Percentiles rank a stretch among this genome's conserved stretches.
Conservation (phyloP, 805 yeast genomes). For the Pichia eremophila region DNA sequence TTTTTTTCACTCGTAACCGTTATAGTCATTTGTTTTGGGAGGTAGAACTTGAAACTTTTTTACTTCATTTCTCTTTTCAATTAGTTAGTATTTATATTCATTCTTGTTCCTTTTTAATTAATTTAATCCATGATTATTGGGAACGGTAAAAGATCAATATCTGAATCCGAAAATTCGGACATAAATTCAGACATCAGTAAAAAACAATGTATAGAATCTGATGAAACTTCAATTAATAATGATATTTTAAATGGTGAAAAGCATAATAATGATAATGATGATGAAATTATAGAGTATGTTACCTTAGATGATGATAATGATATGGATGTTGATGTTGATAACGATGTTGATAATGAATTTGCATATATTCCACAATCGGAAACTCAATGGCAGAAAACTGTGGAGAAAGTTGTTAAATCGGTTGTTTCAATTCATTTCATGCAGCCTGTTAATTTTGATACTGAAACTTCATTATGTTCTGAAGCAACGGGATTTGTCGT, state of each 20-base stretch:
- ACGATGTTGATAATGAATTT: background rate
- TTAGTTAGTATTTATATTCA: too few relatives aligned
- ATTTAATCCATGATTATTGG: background rate
- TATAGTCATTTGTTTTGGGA: too few relatives aligned
- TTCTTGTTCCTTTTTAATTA: too few relatives aligned
- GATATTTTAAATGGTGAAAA: background rate
- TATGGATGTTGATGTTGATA: background rate
- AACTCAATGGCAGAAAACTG: conserved; percentile 68
- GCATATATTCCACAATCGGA: conserved; percentile 11
- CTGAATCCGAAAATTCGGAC: background rate
- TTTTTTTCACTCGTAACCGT: too few relatives aligned
- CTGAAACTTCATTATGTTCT: conserved; percentile 68
- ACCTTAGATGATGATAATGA: background rate
- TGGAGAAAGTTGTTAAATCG: conserved; percentile 69
- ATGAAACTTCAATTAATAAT: background rate
- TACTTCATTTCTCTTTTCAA: too few relatives aligned
- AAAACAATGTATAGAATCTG: background rate
- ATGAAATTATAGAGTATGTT: too few relatives aligned
- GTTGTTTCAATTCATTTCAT: conserved; percentile 88
- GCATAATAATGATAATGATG: background rate
- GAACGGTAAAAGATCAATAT: background rate
- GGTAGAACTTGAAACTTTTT: too few relatives aligned
- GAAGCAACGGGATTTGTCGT: conserved; percentile 97
- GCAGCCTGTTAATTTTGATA: conserved; percentile 79
- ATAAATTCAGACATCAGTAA: background rate